Evolutionary conservation across 176 grass and related monocot species (phyloP).

Genomic region (Avena atlantica): DNA sequence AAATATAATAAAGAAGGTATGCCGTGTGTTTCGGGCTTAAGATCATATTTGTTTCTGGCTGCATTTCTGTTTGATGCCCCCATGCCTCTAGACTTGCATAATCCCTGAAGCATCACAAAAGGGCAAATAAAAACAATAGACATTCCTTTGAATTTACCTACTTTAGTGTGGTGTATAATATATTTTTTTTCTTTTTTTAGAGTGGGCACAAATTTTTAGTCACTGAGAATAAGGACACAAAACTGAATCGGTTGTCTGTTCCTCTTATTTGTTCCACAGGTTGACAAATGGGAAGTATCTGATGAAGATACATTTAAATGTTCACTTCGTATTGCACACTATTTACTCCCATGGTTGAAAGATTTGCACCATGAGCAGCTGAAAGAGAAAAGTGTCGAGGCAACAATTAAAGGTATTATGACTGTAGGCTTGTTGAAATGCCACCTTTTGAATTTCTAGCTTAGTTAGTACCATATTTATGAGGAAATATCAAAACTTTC

Average conservation of each 20-base stretch:
- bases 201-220: too few species aligned
- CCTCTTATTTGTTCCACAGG: slow-evolving; percentile 14
- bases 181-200: too few species aligned
- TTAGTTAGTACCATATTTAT: neutral
- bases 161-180: neutral
- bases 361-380: slow-evolving; percentile 58
- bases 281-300: slow-evolving; percentile 6
- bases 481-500: neutral
- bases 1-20: slow-evolving; percentile 23
- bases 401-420: slow-evolving; percentile 63
- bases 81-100: neutral
- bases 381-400: slow-evolving; percentile 65
- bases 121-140: neutral
- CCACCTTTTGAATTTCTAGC: neutral
- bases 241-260: neutral
- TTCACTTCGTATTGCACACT: slow-evolving; percentile 23
- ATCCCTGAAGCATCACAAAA: neutral
- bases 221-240: neutral
- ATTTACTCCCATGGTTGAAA: slow-evolving; percentile 76
- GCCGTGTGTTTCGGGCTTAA: neutral
- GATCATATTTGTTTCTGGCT: neutral
- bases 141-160: neutral
- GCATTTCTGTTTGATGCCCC: neutral
- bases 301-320: slow-evolving; percentile 45
- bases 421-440: neutral